phyloP scores from a whole-genome alignment of 176 grass and related monocot species.

The Leersia perrieri region DNA sequence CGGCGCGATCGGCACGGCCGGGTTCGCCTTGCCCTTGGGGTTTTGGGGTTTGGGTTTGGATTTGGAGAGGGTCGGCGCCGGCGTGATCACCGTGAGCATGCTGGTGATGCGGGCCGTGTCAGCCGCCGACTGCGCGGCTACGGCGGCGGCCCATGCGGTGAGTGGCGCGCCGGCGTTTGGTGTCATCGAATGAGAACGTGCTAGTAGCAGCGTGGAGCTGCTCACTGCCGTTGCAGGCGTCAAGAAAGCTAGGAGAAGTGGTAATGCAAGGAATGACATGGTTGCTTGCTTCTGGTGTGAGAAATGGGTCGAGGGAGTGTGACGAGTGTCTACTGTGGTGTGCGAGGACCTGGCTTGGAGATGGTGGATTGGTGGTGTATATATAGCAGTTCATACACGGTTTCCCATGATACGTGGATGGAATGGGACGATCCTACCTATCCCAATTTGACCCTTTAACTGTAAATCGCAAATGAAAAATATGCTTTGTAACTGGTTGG shows the following conservation, averaged over 20 bases:
- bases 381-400: neutral
- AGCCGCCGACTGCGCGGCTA: conserved; percentile 43
- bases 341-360: neutral
- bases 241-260: neutral
- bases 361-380: neutral
- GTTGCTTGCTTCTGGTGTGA: neutral
- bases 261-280: conserved; percentile 6
- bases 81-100: conserved; percentile 17
- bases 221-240: neutral
- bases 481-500: no score
- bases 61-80: neutral
- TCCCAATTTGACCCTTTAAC: no score
- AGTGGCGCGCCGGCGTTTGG: neutral
- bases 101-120: conserved; percentile 44
- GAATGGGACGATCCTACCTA: neutral
- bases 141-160: conserved; percentile 45
- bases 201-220: conserved; percentile 49
- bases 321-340: neutral
- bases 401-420: neutral
- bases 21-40: neutral
- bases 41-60: neutral
- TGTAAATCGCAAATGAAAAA: no score
- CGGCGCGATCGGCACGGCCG: conserved; percentile 59
- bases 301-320: neutral
- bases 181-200: conserved; percentile 39